phyloP scores from a whole-genome alignment of 139 green algal genomes.

The Tetraselmis chui region DNA sequence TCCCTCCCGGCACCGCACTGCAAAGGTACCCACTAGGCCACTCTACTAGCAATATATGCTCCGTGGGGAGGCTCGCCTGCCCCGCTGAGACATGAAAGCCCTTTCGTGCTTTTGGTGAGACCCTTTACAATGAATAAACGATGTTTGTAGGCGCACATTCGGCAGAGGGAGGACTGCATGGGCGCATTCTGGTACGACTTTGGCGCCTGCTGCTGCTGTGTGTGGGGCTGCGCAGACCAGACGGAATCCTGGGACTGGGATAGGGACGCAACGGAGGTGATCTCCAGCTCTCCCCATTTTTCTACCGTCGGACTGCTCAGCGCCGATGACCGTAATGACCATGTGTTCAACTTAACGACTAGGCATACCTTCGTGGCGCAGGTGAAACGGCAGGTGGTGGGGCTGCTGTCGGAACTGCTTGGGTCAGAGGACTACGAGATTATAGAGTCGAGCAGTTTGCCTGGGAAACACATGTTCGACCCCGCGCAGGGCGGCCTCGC shows the following conservation, averaged over 20 bases:
- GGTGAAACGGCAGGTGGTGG: background rate
- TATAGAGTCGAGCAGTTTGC: background rate
- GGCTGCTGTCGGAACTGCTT: background rate
- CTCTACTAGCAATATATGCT: too few relatives aligned
- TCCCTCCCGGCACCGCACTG: background rate
- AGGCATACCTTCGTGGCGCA: background rate
- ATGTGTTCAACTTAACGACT: background rate
- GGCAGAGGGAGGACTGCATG: background rate
- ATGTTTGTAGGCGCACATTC: background rate
- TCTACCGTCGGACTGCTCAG: background rate
- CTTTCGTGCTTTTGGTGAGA: background rate
- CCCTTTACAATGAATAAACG: too few relatives aligned
- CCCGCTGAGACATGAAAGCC: background rate
- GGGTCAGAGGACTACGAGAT: background rate
- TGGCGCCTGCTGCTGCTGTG: background rate
- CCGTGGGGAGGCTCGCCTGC: too few relatives aligned
- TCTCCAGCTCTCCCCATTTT: background rate
- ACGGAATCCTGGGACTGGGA: background rate
- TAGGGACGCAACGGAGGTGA: background rate
- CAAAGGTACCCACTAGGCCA: too few relatives aligned
- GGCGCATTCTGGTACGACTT: background rate
- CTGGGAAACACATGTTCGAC: background rate
- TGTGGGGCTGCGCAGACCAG: background rate
- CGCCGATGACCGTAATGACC: background rate
- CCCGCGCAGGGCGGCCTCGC: background rate